A percentile compares a stretch with the other conserved stretches of the same genome.
Conservation (phyloP, 2,329 filamentous ascomycete genomes). For the Cercospora berteroae region DNA sequence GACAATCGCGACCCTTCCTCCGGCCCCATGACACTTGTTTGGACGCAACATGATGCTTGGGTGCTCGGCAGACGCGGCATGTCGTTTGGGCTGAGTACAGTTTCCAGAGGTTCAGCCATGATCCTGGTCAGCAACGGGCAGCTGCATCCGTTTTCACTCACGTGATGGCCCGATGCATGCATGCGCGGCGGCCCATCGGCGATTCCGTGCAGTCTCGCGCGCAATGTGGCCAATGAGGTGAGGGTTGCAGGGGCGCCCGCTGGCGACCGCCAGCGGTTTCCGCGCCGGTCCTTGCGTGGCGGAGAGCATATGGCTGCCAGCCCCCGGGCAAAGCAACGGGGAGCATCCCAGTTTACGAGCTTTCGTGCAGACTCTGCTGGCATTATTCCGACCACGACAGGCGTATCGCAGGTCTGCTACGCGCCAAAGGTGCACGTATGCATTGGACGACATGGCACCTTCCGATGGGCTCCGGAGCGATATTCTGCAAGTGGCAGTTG, state of each 20-base stretch:
- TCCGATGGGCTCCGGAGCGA: not conserved
- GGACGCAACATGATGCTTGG: not conserved
- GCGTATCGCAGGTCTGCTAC: not conserved
- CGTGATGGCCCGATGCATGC: constrained; percentile 1
- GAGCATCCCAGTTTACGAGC: constrained; percentile 3
- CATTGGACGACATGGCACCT: not conserved
- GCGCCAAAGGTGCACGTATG: not conserved
- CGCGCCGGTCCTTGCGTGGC: constrained; percentile 15
- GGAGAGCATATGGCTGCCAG: not conserved
- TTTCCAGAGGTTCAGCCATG: not conserved
- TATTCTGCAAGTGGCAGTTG: not conserved
- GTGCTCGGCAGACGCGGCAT: constrained; percentile 6
- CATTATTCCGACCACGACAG: not conserved
- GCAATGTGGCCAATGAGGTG: not conserved
- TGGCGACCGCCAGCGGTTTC: constrained; percentile 7
- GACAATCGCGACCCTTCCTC: not conserved
- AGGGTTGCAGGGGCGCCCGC: not conserved
- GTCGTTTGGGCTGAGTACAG: constrained; percentile 1
- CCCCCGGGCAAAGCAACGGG: not conserved
- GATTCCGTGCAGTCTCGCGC: constrained; percentile 1
- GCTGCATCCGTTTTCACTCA: constrained; percentile 10
- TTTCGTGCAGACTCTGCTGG: not conserved
- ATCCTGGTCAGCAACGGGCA: constrained; percentile 6
- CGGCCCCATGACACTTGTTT: not conserved
- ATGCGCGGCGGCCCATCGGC: constrained; percentile 4